These are phyloP conservation scores for Zoysia pacifica DNA, from an alignment of 176 grass and related monocot genomes.

Conservation along the genomic window DNA sequence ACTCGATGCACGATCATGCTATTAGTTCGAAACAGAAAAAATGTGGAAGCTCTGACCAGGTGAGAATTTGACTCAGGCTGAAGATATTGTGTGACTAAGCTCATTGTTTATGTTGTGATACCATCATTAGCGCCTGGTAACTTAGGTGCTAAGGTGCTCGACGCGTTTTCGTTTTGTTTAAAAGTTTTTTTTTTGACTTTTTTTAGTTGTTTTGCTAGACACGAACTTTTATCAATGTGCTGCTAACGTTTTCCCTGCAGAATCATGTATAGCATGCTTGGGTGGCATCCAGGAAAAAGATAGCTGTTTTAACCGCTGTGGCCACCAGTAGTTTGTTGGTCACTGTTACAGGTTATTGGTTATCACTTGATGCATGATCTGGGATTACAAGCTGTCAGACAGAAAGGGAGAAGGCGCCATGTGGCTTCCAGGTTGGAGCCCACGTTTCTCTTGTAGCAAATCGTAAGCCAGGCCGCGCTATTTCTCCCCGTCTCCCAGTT, in stretches of 20 bases:
- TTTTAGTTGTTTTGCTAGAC: too few relatives aligned
- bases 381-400: background rate
- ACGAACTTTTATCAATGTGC: too few relatives aligned
- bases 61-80: background rate
- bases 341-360: background rate
- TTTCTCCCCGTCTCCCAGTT: background rate
- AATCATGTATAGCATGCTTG: background rate
- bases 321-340: background rate
- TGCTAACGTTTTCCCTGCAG: background rate
- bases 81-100: background rate
- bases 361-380: background rate
- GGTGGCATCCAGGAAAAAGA: background rate
- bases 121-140: slow-evolving; percentile 1
- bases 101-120: background rate
- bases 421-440: background rate
- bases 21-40: background rate
- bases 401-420: background rate
- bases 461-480: background rate
- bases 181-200: background rate
- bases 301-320: background rate
- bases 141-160: background rate
- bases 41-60: background rate
- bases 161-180: background rate
- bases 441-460: slow-evolving; percentile 14
- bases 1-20: background rate